Conservation (phyloP, 2,329 filamentous ascomycete genomes). For the Neoscytalidium dimidiatum region DNA sequence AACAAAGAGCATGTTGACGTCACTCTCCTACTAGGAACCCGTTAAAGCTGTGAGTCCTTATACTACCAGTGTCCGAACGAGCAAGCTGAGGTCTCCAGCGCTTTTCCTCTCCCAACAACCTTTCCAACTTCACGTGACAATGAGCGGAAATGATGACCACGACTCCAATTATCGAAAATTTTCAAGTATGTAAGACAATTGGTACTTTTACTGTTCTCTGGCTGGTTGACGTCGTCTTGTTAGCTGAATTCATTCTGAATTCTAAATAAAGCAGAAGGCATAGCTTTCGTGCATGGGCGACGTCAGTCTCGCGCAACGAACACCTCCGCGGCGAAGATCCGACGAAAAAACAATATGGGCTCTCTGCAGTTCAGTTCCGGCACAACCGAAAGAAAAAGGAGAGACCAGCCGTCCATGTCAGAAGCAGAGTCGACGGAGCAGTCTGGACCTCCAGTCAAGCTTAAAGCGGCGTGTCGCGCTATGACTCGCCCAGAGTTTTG, state of each 20-base stretch:
- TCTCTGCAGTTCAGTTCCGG: background rate
- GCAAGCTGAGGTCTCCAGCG: background rate
- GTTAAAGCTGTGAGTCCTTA: background rate
- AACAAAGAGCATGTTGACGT: background rate
- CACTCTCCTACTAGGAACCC: background rate
- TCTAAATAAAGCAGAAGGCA: background rate
- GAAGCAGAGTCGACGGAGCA: background rate
- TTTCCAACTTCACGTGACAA: too few species aligned
- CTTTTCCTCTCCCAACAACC: too few species aligned
- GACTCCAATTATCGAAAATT: background rate
- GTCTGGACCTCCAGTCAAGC: background rate
- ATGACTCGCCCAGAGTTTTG: background rate
- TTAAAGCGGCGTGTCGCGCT: constrained; percentile 11
- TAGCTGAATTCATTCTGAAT: background rate
- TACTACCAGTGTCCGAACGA: background rate
- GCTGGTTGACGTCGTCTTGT: background rate
- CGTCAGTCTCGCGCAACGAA: background rate
- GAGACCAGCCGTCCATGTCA: background rate
- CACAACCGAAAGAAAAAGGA: background rate
- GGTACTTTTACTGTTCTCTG: background rate
- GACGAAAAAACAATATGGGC: background rate
- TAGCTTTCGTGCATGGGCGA: background rate
- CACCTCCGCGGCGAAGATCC: background rate
- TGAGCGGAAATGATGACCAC: background rate
- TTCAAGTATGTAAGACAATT: background rate